A percentile compares a stretch with the other conserved stretches of the same genome.
These are phyloP conservation scores for Stemphylium vesicarium DNA, from an alignment of 2,329 filamentous ascomycete genomes.

Conservation along the genomic window DNA sequence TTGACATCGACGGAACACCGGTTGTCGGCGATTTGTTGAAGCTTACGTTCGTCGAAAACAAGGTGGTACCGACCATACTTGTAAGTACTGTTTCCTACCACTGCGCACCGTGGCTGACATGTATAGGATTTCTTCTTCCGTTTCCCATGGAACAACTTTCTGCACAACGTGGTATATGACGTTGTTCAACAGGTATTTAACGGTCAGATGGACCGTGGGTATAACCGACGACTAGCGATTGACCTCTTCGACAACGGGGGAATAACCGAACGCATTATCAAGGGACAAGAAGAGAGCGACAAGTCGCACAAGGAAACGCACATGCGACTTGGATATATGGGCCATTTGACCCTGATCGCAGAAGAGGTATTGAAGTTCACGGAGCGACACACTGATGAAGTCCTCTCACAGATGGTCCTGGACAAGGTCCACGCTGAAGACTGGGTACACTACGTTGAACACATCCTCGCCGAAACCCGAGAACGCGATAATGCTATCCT, in stretches of 20 bases:
- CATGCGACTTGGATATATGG: slow-evolving; percentile 97
- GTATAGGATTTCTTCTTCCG: slow-evolving; percentile 94
- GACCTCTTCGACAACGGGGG: slow-evolving; percentile 91
- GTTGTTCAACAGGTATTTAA: slow-evolving; percentile 99
- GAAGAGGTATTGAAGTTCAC: slow-evolving; percentile 99
- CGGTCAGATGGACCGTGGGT: slow-evolving; percentile 94
- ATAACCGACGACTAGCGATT: slow-evolving; percentile 86
- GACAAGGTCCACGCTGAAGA: slow-evolving; percentile 87
- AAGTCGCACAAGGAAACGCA: slow-evolving; percentile 81
- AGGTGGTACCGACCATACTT: slow-evolving; percentile 92
- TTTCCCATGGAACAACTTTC: slow-evolving; percentile 99
- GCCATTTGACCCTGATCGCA: slow-evolving; percentile 93
- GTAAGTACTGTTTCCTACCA: slow-evolving; percentile 61
- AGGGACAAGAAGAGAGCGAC: slow-evolving; percentile 86
- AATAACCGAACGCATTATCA: slow-evolving; percentile 88
- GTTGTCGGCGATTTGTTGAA: slow-evolving; percentile 96
- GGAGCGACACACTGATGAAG: slow-evolving; percentile 87
- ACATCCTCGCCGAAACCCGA: slow-evolving; percentile 87
- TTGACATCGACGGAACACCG: slow-evolving; percentile 68
- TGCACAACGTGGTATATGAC: slow-evolving; percentile 99
- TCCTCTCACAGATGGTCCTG: slow-evolving; percentile 81
- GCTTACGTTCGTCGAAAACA: slow-evolving; percentile 93
- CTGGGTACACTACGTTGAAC: slow-evolving; percentile 95
- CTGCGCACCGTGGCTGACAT: neutral
- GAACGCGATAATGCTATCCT: slow-evolving; percentile 98